Evolutionary conservation across 352 stramenopile genomes (phyloP), one percentile per base, ranked within the genome.

Genomic region (Pythium phragmiticola): DNA sequence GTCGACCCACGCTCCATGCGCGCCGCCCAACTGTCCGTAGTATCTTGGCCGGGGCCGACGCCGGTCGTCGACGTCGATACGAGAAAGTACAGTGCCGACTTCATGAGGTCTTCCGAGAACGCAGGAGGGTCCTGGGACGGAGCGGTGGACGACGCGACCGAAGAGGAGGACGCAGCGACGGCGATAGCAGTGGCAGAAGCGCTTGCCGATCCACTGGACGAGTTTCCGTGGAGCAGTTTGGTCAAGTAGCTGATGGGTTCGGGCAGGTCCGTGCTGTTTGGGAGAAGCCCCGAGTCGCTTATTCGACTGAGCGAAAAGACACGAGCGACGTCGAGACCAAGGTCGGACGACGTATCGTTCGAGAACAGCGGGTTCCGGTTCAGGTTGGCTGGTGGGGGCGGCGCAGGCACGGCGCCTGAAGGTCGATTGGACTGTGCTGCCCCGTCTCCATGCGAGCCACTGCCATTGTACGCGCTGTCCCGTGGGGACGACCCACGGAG

Each of bases 231-330:
- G 14, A 70, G 45, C 36, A 64, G 41, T 45, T 60, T 78, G 51
- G 39, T 76, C 28, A 89, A 54, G 57, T 89, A 89, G 55, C 77
- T 88, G 53, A 89, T 88, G 4, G 80, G 80, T 52, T 89, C 78
- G 0, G 80, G 78, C 19, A 89, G 65, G 17, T 89, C 80, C 1
- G 77, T 81, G 64, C 80, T 88, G 43, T 71, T 70, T 0, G 78
- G 80, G 17, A 89, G 37, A 33, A 84, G 48, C 0, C 57, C 64
- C 36, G 64, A 65, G 57, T 69, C 63, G 34, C 63, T 69, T 61
- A 69, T 69, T 14, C 63, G 55, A 16, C 63, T 62, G 23, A 69
- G 42, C 14, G 63, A 69, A 33, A 69, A 69, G 14, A 69, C 56
- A 19, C 63, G 63, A 21, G 63, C 63, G 8, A 69, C 63, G 36